Evolutionary conservation across 192 early-diverging fungal genomes (phyloP).

Genomic region (Cetraspora pellucida): DNA sequence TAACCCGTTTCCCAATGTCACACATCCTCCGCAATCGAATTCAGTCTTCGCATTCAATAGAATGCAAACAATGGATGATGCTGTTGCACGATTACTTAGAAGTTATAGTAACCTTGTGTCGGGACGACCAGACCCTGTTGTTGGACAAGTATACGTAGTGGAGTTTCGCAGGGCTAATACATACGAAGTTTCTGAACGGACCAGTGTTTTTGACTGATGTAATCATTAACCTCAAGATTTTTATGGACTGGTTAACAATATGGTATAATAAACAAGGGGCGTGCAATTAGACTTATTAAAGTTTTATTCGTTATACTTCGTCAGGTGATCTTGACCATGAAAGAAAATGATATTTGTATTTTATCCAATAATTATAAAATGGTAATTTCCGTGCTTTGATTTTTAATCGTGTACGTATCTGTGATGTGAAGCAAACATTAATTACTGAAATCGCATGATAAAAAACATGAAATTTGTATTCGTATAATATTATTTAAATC

Average conservation of each 20-base stretch:
- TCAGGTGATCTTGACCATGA: too few relatives aligned
- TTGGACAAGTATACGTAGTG: constrained; percentile 8
- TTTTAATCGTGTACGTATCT: too few relatives aligned
- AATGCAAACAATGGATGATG: neutral
- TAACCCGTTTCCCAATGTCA: neutral
- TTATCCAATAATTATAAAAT: too few relatives aligned
- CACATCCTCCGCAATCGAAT: neutral
- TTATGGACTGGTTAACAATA: neutral
- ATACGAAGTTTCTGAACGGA: neutral
- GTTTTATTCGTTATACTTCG: too few relatives aligned
- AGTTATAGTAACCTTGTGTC: neutral
- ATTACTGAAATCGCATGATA: too few relatives aligned
- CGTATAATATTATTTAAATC: too few relatives aligned
- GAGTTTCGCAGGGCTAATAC: neutral
- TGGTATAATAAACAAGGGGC: too few relatives aligned
- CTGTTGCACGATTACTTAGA: neutral
- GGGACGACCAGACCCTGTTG: constrained; percentile 2
- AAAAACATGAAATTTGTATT: too few relatives aligned
- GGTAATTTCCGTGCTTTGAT: too few relatives aligned
- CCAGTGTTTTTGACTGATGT: neutral
- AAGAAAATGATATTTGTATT: too few relatives aligned
- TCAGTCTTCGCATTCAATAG: neutral
- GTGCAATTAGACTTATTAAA: too few relatives aligned
- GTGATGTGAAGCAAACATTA: too few relatives aligned
- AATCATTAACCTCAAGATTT: neutral